These are phyloP conservation scores for Mikania micrantha DNA, from an alignment of 129 eudicot genomes.

Conservation along the genomic window DNA sequence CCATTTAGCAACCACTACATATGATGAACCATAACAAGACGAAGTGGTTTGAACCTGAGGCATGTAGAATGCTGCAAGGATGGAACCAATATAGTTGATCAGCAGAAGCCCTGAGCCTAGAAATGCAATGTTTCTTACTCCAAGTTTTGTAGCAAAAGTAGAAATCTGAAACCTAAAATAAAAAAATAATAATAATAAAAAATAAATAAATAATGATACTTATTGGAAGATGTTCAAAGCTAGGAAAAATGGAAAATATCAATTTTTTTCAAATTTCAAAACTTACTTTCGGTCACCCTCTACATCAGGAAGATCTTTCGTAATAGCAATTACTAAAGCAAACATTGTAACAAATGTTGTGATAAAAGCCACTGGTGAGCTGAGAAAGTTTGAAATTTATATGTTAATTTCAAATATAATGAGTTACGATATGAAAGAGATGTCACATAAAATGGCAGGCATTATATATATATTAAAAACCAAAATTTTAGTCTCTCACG, in stretches of 20 bases:
- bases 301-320: slow-evolving; percentile 97
- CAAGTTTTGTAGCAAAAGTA: slow-evolving; percentile 96
- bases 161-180: slow-evolving; percentile 78
- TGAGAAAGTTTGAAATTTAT: slow-evolving; percentile 23
- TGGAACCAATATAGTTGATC: slow-evolving; percentile 74
- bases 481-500: no score
- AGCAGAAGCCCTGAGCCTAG: slow-evolving; percentile 90
- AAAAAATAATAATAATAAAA: no score
- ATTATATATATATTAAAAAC: no score
- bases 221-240: background rate
- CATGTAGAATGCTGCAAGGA: slow-evolving; percentile 72
- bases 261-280: background rate
- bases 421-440: background rate
- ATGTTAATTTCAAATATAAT: background rate
- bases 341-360: slow-evolving; percentile 94
- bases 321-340: slow-evolving; percentile 95
- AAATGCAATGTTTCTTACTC: slow-evolving; percentile 86
- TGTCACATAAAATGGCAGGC: background rate
- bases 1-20: background rate
- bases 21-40: background rate
- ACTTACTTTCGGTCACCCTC: slow-evolving; percentile 99
- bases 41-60: slow-evolving; percentile 57
- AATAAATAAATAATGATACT: background rate
- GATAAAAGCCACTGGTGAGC: slow-evolving; percentile 94
- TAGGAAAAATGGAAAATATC: background rate